Percentiles rank a stretch among this genome's conserved stretches.
These are phyloP conservation scores for Fusarium aywerte DNA, from an alignment of 2,329 filamentous ascomycete species.

Conservation along the genomic window DNA sequence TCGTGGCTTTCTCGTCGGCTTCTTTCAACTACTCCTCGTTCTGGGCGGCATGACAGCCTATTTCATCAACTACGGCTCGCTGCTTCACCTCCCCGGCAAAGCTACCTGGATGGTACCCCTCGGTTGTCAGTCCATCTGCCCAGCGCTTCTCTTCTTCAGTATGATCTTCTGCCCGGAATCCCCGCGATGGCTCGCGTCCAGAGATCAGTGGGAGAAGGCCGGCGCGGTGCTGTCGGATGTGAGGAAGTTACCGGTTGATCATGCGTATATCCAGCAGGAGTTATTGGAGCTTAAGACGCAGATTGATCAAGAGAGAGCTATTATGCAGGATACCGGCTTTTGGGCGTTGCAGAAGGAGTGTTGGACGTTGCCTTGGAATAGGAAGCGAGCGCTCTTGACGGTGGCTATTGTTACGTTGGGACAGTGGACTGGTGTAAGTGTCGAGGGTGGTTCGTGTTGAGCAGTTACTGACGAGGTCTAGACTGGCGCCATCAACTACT, in stretches of 20 bases:
- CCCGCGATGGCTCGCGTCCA: slow-evolving; percentile 66
- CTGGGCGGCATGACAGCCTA: slow-evolving; percentile 63
- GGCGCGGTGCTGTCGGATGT: slow-evolving; percentile 31
- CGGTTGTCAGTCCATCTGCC: slow-evolving; percentile 65
- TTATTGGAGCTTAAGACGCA: slow-evolving; percentile 30
- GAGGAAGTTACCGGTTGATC: slow-evolving; percentile 27
- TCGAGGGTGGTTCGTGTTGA: too few relatives aligned
- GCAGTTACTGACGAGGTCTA: neutral
- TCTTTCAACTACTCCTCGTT: slow-evolving; percentile 69
- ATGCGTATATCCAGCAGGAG: slow-evolving; percentile 41
- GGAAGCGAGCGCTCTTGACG: slow-evolving; percentile 41
- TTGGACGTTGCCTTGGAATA: slow-evolving; percentile 33
- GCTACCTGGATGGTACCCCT: slow-evolving; percentile 59
- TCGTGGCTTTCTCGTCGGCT: slow-evolving; percentile 67
- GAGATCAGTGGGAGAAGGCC: slow-evolving; percentile 64
- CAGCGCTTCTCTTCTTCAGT: slow-evolving; percentile 61
- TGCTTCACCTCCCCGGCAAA: slow-evolving; percentile 51
- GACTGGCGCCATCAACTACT: slow-evolving; percentile 62
- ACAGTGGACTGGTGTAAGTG: slow-evolving; percentile 45
- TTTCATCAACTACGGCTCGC: slow-evolving; percentile 64
- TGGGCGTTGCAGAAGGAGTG: slow-evolving; percentile 40
- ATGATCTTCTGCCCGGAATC: slow-evolving; percentile 69
- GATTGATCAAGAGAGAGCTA: slow-evolving; percentile 34
- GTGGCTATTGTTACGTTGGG: slow-evolving; percentile 42
- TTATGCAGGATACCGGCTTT: slow-evolving; percentile 39